A percentile compares a stretch with the other conserved stretches of the same genome.
phyloP scores from a whole-genome alignment of 2,329 filamentous ascomycete genomes.

The Talaromyces sp. region DNA sequence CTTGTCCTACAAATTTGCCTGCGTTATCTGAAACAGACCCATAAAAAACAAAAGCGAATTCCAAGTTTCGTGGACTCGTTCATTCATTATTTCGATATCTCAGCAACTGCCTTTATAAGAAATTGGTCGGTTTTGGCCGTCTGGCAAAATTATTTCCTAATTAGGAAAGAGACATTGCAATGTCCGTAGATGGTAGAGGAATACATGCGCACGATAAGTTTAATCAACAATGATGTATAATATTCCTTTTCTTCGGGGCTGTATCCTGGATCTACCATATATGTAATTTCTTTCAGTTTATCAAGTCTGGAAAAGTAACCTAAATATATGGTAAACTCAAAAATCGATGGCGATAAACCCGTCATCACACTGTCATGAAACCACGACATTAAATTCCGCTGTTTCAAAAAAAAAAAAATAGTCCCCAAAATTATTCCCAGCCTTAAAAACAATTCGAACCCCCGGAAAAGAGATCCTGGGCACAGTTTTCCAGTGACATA shows the following conservation, averaged over 20 bases:
- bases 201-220: background rate
- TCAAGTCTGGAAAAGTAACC: background rate
- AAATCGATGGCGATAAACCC: background rate
- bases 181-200: background rate
- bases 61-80: background rate
- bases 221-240: background rate
- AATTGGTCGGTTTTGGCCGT: background rate
- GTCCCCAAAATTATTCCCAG: background rate
- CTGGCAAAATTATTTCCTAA: background rate
- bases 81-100: background rate
- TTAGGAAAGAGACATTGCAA: background rate
- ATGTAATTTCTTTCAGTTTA: background rate
- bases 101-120: background rate
- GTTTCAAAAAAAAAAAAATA: background rate
- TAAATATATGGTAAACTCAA: background rate
- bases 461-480: background rate
- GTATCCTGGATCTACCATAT: background rate
- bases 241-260: background rate
- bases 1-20: background rate
- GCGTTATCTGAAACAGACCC: background rate
- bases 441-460: background rate
- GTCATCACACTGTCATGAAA: background rate
- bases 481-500: background rate
- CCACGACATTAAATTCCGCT: background rate
- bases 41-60: background rate